These are phyloP conservation scores for Suaeda aralocaspica DNA, from an alignment of 148 eudicot species.

Conservation along the genomic window DNA sequence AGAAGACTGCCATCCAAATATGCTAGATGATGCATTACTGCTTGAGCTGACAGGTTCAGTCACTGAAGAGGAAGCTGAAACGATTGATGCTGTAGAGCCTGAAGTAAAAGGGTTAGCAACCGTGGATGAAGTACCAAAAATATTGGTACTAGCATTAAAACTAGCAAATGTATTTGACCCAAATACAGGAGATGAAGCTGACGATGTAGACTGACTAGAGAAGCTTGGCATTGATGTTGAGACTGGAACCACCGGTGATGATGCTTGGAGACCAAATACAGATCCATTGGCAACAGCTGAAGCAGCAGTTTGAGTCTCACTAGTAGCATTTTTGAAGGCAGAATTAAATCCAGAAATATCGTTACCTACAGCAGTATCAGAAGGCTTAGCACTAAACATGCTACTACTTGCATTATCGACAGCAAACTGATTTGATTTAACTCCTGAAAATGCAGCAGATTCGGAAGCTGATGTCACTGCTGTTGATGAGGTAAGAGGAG, in stretches of 20 bases:
- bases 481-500: conserved; percentile 30
- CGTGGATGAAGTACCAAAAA: conserved; percentile 29
- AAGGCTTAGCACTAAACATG: conserved; percentile 24
- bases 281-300: conserved; percentile 24
- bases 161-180: conserved; percentile 30
- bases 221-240: conserved; percentile 24
- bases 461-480: conserved; percentile 18
- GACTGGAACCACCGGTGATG: conserved; percentile 23
- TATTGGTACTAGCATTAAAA: conserved; percentile 24
- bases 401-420: conserved; percentile 28
- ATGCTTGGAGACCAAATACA: conserved; percentile 24
- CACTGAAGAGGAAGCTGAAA: conserved; percentile 25
- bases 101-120: conserved; percentile 26
- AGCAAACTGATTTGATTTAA: conserved; percentile 24
- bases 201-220: conserved; percentile 10
- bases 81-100: conserved; percentile 29
- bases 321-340: conserved; percentile 20
- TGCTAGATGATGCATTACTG: conserved; percentile 27
- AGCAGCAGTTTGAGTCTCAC: conserved; percentile 31
- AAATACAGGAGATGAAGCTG: conserved; percentile 19
- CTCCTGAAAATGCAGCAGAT: conserved; percentile 23
- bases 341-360: conserved; percentile 34
- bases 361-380: conserved; percentile 23
- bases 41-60: conserved; percentile 27
- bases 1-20: conserved; percentile 37